Conservation (phyloP, 139 green algal species). For the Raphidocelis subcapitata region DNA sequence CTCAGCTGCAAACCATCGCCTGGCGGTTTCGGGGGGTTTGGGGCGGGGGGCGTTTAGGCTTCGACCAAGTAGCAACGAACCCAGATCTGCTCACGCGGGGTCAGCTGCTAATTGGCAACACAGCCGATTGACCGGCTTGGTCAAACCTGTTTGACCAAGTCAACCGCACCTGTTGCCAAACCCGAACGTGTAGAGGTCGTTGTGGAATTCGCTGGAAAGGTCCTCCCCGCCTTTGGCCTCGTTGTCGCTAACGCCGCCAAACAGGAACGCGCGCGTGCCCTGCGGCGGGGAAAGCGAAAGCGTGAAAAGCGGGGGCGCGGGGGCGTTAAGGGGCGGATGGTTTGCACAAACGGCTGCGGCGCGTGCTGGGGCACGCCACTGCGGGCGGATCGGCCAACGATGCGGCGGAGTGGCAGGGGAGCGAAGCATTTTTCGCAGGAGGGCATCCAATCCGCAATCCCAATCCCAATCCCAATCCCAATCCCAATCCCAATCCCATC, state of each 20-base stretch:
- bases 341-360: neutral
- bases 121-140: neutral
- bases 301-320: neutral
- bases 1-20: constrained; percentile 43
- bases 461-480: too few relatives aligned
- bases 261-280: constrained; percentile 68
- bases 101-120: neutral
- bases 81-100: too few relatives aligned
- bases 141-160: too few relatives aligned
- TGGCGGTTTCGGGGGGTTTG: too few relatives aligned
- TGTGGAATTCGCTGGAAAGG: constrained; percentile 76
- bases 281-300: neutral
- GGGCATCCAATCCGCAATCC: too few relatives aligned
- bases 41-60: too few relatives aligned
- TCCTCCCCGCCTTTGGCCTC: constrained; percentile 74
- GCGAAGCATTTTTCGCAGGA: too few relatives aligned
- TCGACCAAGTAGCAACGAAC: too few relatives aligned
- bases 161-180: constrained; percentile 41
- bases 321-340: neutral
- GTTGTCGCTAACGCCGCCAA: constrained; percentile 92
- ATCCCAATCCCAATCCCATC: too few relatives aligned
- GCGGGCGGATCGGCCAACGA: too few relatives aligned
- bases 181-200: constrained; percentile 89
- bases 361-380: too few relatives aligned
- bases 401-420: too few relatives aligned